Percentiles rank a stretch among this genome's conserved stretches.
Conservation (phyloP, 257 asterid genomes). For the Petunia secreta region DNA sequence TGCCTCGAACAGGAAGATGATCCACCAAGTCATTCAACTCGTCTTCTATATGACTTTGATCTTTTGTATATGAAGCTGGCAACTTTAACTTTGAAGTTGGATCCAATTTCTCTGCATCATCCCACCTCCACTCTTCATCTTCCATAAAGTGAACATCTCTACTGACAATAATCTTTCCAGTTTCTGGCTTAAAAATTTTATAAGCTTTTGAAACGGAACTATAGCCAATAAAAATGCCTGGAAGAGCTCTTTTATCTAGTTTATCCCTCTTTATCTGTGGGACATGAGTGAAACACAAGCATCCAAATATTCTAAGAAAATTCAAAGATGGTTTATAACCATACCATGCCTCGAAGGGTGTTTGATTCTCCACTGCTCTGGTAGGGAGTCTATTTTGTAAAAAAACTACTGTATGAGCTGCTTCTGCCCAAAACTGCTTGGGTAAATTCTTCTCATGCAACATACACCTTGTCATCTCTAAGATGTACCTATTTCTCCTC, state of each 20-base stretch:
- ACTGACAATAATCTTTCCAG: background rate
- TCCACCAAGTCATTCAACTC: too few relatives aligned
- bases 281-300: too few relatives aligned
- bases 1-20: too few relatives aligned
- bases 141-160: slow-evolving; percentile 23
- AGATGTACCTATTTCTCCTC: background rate
- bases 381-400: slow-evolving; percentile 12
- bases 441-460: slow-evolving; percentile 23
- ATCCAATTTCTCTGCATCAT: background rate
- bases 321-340: background rate
- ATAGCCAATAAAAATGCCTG: too few relatives aligned
- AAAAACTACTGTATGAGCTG: background rate
- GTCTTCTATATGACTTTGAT: too few relatives aligned
- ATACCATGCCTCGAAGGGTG: slow-evolving; percentile 27
- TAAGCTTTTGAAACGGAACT: too few relatives aligned
- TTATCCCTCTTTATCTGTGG: too few relatives aligned
- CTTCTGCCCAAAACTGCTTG: slow-evolving; percentile 17
- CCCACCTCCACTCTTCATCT: slow-evolving; percentile 20
- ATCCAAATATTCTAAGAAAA: too few relatives aligned
- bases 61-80: too few relatives aligned
- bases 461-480: slow-evolving; percentile 22
- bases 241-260: too few relatives aligned
- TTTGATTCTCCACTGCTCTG: background rate
- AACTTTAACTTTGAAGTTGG: background rate
- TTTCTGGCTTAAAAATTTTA: background rate